phyloP scores from a whole-genome alignment of 768 basidiomycete genomes.

The Naganishia randhawae region DNA sequence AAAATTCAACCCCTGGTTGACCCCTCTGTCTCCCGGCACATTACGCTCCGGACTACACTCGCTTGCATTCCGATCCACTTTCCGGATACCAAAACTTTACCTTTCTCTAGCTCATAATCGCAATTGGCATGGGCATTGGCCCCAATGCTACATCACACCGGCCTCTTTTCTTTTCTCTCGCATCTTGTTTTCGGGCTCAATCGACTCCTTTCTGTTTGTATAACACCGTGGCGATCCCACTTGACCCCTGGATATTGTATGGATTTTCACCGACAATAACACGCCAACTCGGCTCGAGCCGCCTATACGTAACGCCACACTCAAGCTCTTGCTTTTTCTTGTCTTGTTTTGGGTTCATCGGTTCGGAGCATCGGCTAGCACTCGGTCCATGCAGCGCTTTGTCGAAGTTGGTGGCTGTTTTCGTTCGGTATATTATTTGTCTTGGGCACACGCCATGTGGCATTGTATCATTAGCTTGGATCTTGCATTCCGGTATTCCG shows the following conservation, averaged over 20 bases:
- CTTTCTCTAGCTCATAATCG: slow-evolving; percentile 15
- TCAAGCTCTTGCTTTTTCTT: background rate
- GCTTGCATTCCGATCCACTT: background rate
- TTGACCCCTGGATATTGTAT: slow-evolving; percentile 9
- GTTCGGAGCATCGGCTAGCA: background rate
- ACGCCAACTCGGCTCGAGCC: background rate
- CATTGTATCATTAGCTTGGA: slow-evolving; percentile 19
- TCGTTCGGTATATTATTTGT: background rate
- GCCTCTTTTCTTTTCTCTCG: background rate
- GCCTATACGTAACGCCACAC: background rate
- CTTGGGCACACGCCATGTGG: background rate
- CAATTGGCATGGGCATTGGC: background rate
- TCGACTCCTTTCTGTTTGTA: slow-evolving; percentile 16
- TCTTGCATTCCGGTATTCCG: background rate
- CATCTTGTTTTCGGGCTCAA: background rate
- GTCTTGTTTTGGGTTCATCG: slow-evolving; percentile 12
- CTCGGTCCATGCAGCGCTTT: background rate
- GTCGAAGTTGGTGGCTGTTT: background rate
- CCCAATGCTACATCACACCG: background rate
- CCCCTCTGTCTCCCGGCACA: background rate
- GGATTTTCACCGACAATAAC: background rate
- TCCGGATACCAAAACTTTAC: background rate
- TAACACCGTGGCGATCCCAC: background rate
- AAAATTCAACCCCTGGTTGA: slow-evolving; percentile 4
- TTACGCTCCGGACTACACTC: background rate